Base-by-base conservation (phyloP, 495 filamentous ascomycete genomes). In the Hypoxylon fragiforme region DNA sequence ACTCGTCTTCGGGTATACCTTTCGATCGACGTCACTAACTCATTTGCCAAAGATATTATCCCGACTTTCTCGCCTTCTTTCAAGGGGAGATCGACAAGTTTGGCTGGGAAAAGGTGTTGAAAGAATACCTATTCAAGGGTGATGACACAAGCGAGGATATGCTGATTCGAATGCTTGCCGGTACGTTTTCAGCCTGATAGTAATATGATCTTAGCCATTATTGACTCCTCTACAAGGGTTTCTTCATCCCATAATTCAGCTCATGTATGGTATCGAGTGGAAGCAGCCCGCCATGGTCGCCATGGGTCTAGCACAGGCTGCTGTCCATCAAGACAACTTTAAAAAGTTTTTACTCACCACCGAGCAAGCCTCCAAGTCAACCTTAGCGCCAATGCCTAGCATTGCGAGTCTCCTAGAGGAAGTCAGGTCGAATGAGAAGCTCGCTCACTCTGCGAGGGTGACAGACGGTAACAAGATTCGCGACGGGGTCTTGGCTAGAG, bases 241-340 rank as follows among this genome's bases (percentile, higher is more conserved):
- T 53, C 60, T 94, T 1, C 91, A 96, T 63, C 88, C 89, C 7
- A 53, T 92, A 5, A 95, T 96, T 57, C 90, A 95, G 57, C 77
- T 95, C 8, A 89, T 90, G 31, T 94, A 89, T 63, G 90, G 85
- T 1, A 57, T 96, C 13, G 89, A 95, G 57, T 95, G 89, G 71
- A 58, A 78, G 1, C 88, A 92, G 62, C 89, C 88, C 3, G 88
- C 87, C 30, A 84, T 96, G 32, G 76, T 95, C 13, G 88, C 90
- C 1, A 85, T 94, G 77, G 91, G 73, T 2, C 77, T 95, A 4
- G 89, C 92, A 2, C 84, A 92, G 73, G 73, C 87, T 7, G 82
- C 85, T 2, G 79, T 88, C 5, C 85, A 89, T 58, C 69, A 73
- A 0, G 62, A 74, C 31, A 78, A 77, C 64, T 64, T 86, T 0